Evolutionary conservation across 192 early-diverging fungal species (phyloP), one percentile per base, ranked within the genome.

Genomic region (Chytriomyces sp.): DNA sequence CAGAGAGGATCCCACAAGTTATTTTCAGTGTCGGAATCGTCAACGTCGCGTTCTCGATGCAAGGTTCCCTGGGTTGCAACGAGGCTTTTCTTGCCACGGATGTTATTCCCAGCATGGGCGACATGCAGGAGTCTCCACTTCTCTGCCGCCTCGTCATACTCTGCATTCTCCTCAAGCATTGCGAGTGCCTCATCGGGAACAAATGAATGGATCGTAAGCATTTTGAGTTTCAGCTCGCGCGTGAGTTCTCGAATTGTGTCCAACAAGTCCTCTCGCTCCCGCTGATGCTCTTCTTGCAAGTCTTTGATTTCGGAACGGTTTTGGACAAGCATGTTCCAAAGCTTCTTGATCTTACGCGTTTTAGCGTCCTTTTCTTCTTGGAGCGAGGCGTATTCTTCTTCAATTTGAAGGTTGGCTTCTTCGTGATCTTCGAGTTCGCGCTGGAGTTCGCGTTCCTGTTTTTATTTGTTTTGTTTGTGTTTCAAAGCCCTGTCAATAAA

Each of bases 311-410:
- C 88, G 9, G 79, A 78, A 67, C 88, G 86, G 50, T 84, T 79
- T 9, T 63, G 67, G 67, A 76, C 80, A 35, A 88, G 57, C 53
- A 91, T 59, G 10, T 76, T 74, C 81, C 89, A 91, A 11, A 91
- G 81, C 68, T 87, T 86, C 65, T 85, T 88, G 11, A 91, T 68
- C 75, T 91, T 91, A 24, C 77, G 66, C 10, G 87, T 89, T 76
- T 91, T 90, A 45, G 85, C 85, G 7, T 84, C 84, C 45, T 85
- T 87, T 75, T 88, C 89, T 81, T 91, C 90, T 76, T 90, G 89
- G 23, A 91, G 75, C 8, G 83, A 84, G 7, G 82, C 71, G 66
- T 84, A 91, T 79, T 87, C 82, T 65, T 90, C 90, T 74, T 91
- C 90, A 59, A 91, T 90, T 71, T 89, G 89, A 20, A 91, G 72